phyloP scores from a whole-genome alignment of 1,139 yeast genomes.

The Kluyveromyces sp. region DNA sequence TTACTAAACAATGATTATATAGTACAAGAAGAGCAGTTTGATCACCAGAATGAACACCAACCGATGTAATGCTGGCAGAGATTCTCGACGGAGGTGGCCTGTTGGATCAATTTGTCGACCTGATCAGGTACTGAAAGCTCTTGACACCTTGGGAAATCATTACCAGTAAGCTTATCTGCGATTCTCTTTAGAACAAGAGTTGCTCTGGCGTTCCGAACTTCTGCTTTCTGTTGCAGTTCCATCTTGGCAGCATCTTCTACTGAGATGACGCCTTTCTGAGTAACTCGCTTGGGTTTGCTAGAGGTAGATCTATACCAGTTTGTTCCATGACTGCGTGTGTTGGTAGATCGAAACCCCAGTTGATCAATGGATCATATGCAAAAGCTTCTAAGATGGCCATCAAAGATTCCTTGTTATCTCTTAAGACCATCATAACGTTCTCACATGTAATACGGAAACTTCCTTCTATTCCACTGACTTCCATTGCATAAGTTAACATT shows the following conservation, averaged over 20 bases:
- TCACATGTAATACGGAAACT: conserved; percentile 95
- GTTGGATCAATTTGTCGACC: conserved; percentile 88
- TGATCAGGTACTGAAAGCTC: conserved; percentile 81
- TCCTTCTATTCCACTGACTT: conserved; percentile 97
- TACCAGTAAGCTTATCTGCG: conserved; percentile 87
- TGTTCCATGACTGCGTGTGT: conserved; percentile 68
- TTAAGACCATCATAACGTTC: conserved; percentile 88
- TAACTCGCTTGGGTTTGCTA: conserved; percentile 57
- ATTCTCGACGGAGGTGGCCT: conserved; percentile 94
- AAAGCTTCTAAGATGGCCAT: conserved; percentile 98
- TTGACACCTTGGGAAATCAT: conserved; percentile 68
- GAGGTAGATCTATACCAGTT: conserved; percentile 61
- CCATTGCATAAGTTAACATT: conserved; percentile 98
- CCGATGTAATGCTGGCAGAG: conserved; percentile 96
- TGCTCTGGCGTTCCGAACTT: conserved; percentile 83
- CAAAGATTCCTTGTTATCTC: conserved; percentile 90
- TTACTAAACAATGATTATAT: too few relatives aligned
- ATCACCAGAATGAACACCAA: conserved; percentile 96
- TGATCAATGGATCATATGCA: conserved; percentile 96
- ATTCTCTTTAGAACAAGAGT: conserved; percentile 84
- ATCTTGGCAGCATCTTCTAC: conserved; percentile 66
- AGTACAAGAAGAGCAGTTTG: neutral
- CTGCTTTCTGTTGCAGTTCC: conserved; percentile 70
- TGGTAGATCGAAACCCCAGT: conserved; percentile 97
- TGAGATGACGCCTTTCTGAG: conserved; percentile 62